phyloP scores from a whole-genome alignment of 768 basidiomycete species.

The Mycena alexandri region DNA sequence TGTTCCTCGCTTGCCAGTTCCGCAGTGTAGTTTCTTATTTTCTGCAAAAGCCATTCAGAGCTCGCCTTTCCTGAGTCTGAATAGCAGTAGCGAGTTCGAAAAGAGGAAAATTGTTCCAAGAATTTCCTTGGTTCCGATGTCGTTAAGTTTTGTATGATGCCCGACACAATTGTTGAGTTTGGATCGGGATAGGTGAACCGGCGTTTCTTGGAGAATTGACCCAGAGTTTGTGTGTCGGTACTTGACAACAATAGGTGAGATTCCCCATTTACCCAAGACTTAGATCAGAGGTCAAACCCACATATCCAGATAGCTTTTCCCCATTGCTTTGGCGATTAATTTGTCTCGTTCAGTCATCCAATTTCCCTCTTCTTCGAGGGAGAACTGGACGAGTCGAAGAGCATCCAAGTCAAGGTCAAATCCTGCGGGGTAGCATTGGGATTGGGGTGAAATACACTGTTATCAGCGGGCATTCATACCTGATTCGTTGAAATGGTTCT shows the following conservation, averaged over 20 bases:
- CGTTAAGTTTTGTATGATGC: slow-evolving; percentile 13
- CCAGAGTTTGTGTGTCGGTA: slow-evolving; percentile 17
- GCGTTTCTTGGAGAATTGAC: slow-evolving; percentile 10
- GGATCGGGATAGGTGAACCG: slow-evolving; percentile 28
- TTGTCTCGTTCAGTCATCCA: slow-evolving; percentile 40
- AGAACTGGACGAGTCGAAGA: slow-evolving; percentile 37
- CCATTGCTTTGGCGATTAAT: slow-evolving; percentile 32
- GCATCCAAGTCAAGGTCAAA: slow-evolving; percentile 28
- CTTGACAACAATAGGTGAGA: neutral
- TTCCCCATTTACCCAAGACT: too few relatives aligned
- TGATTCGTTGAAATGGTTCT: slow-evolving; percentile 15
- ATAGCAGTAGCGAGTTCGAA: slow-evolving; percentile 64
- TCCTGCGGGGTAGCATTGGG: neutral
- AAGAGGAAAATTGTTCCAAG: slow-evolving; percentile 62
- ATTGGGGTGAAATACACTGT: too few relatives aligned
- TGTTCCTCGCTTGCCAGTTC: slow-evolving; percentile 27
- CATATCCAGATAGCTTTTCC: slow-evolving; percentile 36
- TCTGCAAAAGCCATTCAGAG: slow-evolving; percentile 31
- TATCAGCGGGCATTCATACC: neutral
- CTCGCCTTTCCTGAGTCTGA: slow-evolving; percentile 30
- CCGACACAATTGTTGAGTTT: slow-evolving; percentile 29
- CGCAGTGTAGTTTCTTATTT: slow-evolving; percentile 24
- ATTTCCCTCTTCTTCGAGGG: slow-evolving; percentile 4
- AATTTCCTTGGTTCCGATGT: slow-evolving; percentile 57
- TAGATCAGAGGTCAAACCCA: neutral